A percentile compares a stretch with the other conserved stretches of the same genome.
Evolutionary conservation across 768 basidiomycete species (phyloP).

Genomic region (Amanita inopinata): DNA sequence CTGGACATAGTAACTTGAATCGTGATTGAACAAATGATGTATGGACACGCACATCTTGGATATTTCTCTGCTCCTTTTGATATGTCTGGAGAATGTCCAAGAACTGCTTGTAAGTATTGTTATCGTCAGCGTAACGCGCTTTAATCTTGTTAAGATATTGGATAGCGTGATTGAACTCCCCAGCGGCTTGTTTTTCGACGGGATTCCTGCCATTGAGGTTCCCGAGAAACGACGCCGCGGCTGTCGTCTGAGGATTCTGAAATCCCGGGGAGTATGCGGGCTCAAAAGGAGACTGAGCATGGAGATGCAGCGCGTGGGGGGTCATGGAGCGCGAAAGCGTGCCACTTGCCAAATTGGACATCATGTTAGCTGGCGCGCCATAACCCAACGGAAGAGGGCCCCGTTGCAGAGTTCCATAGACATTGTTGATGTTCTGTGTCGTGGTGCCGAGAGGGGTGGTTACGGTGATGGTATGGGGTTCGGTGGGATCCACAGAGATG

Average conservation of each 20-base stretch:
- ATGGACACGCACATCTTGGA: slow-evolving; percentile 55
- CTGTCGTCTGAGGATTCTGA: slow-evolving; percentile 38
- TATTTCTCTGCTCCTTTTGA: slow-evolving; percentile 71
- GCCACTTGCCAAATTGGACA: slow-evolving; percentile 24
- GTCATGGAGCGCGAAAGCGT: slow-evolving; percentile 46
- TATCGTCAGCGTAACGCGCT: slow-evolving; percentile 76
- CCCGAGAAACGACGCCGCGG: slow-evolving; percentile 58
- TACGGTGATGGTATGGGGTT: slow-evolving; percentile 69
- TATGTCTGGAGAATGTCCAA: slow-evolving; percentile 83
- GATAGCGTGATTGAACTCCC: slow-evolving; percentile 90
- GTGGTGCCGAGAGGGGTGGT: slow-evolving; percentile 71
- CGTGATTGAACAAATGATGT: slow-evolving; percentile 3
- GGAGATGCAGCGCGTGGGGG: slow-evolving; percentile 35
- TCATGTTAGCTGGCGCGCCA: slow-evolving; percentile 20
- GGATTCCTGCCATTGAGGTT: slow-evolving; percentile 43
- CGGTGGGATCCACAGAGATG: slow-evolving; percentile 57
- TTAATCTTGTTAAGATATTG: slow-evolving; percentile 99
- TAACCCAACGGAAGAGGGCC: slow-evolving; percentile 17
- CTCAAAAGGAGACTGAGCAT: slow-evolving; percentile 27
- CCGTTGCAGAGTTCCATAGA: slow-evolving; percentile 18
- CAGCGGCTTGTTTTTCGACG: slow-evolving; percentile 42
- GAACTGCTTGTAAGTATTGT: slow-evolving; percentile 89
- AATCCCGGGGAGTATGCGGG: slow-evolving; percentile 37
- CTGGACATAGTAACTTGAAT: slow-evolving; percentile 21
- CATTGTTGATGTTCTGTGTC: slow-evolving; percentile 50